These are phyloP conservation scores for Flaveria robusta DNA, from an alignment of 129 eudicot species.

Conservation along the genomic window DNA sequence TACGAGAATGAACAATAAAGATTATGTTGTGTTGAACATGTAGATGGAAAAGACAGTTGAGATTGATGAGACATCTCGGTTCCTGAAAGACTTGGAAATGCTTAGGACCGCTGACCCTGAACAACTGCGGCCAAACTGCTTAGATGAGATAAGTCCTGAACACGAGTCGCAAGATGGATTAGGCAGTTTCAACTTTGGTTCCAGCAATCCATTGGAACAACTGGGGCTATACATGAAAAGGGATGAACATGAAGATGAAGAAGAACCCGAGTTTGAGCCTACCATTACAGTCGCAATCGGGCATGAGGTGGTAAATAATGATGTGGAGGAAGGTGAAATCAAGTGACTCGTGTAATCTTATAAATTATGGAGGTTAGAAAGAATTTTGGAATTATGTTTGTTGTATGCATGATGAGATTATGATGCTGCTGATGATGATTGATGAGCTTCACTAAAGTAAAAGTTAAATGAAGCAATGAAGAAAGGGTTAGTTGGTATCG, in stretches of 20 bases:
- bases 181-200: conserved; percentile 74
- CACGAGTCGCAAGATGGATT: conserved; percentile 55
- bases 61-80: conserved; percentile 67
- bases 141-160: conserved; percentile 64
- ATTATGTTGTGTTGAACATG: background rate
- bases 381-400: conserved; percentile 17
- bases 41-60: conserved; percentile 91
- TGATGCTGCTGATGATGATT: conserved; percentile 3
- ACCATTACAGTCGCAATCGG: background rate
- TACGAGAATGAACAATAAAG: background rate
- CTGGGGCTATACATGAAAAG: conserved; percentile 81
- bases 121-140: conserved; percentile 47
- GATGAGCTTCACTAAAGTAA: conserved; percentile 13
- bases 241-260: conserved; percentile 85
- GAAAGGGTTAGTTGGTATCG: background rate
- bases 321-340: conserved; percentile 91
- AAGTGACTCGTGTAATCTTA: conserved; percentile 11
- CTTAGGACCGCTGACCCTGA: conserved; percentile 57
- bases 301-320: conserved; percentile 28
- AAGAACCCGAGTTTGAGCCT: conserved; percentile 49
- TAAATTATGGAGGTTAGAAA: conserved; percentile 19
- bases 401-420: conserved; percentile 19
- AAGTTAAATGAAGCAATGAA: conserved; percentile 16
- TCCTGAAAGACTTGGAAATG: conserved; percentile 84
- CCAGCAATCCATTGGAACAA: conserved; percentile 81